Base-by-base conservation (phyloP, 2,329 filamentous ascomycete species). In the Ilyonectria destructans region DNA sequence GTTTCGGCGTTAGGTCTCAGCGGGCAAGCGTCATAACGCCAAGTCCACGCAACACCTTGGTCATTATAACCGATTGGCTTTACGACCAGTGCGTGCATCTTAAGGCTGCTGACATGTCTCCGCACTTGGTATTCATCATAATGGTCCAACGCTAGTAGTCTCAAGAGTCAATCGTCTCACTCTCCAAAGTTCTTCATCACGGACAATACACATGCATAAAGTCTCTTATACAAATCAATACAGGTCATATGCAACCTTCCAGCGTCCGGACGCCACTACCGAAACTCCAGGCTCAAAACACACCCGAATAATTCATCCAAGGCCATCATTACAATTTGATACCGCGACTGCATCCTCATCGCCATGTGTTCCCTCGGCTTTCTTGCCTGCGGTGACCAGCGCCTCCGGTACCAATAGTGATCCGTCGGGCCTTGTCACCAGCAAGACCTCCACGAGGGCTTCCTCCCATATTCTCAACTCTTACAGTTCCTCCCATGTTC, bases 401-500 rank as follows among this genome's bases (percentile, higher is more conserved):
- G 23, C 69, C 72, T 23, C 78, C 78, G 54, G 79, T 74, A 71
- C 77, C 77, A 57, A 83, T 82, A 69, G 82, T 83, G 48, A 82
- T 80, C 64, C 81, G 80, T 37, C 81, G 77, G 12, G 76, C 71
- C 40, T 75, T 75, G 26, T 76, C 76, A 13, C 72, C 66, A 17
- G 73, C 62, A 65, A 71, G 62, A 26, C 75, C 71, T 19, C 74
- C 69, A 13, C 67, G 74, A 1, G 77, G 75, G 31, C 77, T 78
- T 55, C 74, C 71, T 17, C 72, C 71, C 12, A 67, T 51, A 1
- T 64, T 73, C 43, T 81, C 81, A 4, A 75, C 37, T 13, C 79
- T 77, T 67, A 84, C 71, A 68, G 81, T 84, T 15, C 82, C 82
- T 40, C 84, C 83, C 65, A 89, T 78, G 71, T 88, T 87, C 87